A percentile compares a stretch with the other conserved stretches of the same genome.
Conservation (phyloP, 2,329 filamentous ascomycete genomes). For the Domatiomyces globalis region DNA sequence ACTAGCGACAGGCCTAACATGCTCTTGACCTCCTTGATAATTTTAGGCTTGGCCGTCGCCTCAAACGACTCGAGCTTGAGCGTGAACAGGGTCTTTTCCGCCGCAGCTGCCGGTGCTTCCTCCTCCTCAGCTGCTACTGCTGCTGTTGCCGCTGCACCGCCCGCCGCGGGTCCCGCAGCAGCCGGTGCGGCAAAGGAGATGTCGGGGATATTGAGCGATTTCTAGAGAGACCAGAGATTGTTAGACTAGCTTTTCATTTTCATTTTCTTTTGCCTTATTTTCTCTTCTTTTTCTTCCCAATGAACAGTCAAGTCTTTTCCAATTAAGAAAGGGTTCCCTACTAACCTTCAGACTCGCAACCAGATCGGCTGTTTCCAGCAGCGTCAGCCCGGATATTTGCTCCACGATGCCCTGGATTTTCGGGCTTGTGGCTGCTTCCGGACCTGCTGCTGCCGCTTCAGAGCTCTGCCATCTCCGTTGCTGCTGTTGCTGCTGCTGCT, state of each 20-base stretch:
- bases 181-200: conserved; percentile 85
- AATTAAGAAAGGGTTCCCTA: neutral
- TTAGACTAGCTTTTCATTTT: neutral
- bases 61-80: conserved; percentile 89
- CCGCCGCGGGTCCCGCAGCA: conserved; percentile 45
- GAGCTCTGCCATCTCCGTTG: conserved; percentile 76
- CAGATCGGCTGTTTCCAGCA: conserved; percentile 92
- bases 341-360: conserved; percentile 86
- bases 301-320: neutral
- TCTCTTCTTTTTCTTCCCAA: neutral
- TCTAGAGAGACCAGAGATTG: conserved; percentile 36
- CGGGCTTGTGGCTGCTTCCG: conserved; percentile 46
- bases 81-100: conserved; percentile 94
- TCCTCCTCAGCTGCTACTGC: conserved; percentile 54
- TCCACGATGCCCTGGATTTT: conserved; percentile 94
- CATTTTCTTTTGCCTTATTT: neutral
- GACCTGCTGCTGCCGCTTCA: conserved; percentile 43
- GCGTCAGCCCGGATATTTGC: conserved; percentile 94
- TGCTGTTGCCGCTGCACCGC: conserved; percentile 47
- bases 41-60: conserved; percentile 79
- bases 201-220: conserved; percentile 92
- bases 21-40: conserved; percentile 99
- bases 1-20: conserved; percentile 90
- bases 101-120: conserved; percentile 73
- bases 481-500: conserved; percentile 11